Conservation (phyloP, 345 rosid genomes). For the Abelmoschus esculentus region DNA sequence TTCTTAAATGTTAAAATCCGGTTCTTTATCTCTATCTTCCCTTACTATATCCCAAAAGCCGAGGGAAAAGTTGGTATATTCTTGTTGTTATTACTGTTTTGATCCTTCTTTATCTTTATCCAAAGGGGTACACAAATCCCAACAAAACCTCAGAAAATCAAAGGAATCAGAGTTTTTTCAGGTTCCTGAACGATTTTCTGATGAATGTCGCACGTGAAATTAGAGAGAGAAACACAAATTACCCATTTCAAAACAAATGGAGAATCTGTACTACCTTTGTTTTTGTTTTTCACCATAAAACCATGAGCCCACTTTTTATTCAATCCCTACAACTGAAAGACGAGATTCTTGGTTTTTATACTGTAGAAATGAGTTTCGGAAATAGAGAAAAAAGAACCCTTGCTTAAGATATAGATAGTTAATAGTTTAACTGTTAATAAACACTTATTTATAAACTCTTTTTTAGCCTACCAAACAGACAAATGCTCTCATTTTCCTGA, state of each 20-base stretch:
- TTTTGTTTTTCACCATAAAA: neutral
- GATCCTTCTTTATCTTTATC: slow-evolving; percentile 18
- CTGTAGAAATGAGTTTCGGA: neutral
- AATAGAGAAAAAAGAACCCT: neutral
- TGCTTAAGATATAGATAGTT: too few species aligned
- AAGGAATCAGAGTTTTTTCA: slow-evolving; percentile 20
- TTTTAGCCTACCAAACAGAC: slow-evolving; percentile 10
- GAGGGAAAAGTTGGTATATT: slow-evolving; percentile 34
- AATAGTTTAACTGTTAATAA: neutral
- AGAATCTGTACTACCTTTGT: slow-evolving; percentile 26
- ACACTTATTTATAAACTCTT: neutral
- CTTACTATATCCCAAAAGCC: slow-evolving; percentile 24
- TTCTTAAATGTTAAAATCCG: slow-evolving; percentile 17
- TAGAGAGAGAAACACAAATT: slow-evolving; percentile 3
- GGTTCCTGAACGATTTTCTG: slow-evolving; percentile 37
- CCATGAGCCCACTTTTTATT: slow-evolving; percentile 18
- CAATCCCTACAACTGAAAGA: too few species aligned
- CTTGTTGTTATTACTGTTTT: slow-evolving; percentile 27
- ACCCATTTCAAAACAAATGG: slow-evolving; percentile 14
- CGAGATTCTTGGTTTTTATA: neutral
- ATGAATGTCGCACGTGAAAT: slow-evolving; percentile 25
- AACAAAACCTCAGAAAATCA: slow-evolving; percentile 34
- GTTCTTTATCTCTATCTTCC: neutral
- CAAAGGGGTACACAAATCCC: slow-evolving; percentile 37
- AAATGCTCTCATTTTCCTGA: slow-evolving; percentile 13